Percentiles rank a stretch among this genome's conserved stretches.
phyloP scores from a whole-genome alignment of 108 stramenopile species.

The Nitzschia palea region DNA sequence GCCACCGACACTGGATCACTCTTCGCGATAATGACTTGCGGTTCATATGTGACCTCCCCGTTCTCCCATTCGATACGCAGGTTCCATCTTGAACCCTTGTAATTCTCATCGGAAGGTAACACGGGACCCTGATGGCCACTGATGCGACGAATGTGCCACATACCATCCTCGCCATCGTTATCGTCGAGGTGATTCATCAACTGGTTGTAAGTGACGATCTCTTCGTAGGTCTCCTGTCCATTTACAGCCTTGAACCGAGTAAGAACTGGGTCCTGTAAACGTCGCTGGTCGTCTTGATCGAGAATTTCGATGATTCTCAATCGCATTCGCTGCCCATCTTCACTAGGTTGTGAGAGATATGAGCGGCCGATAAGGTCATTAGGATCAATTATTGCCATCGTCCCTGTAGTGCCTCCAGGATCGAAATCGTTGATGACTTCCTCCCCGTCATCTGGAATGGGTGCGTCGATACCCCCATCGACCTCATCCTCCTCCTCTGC shows the following conservation, averaged over 20 bases:
- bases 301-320: neutral
- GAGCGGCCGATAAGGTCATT: slow-evolving; percentile 27
- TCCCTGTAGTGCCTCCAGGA: neutral
- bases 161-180: neutral
- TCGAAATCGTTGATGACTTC: neutral
- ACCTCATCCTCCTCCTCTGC: neutral
- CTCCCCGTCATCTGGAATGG: neutral
- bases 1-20: neutral
- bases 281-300: neutral
- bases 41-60: slow-evolving; percentile 28
- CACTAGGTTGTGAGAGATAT: neutral
- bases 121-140: slow-evolving; percentile 22
- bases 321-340: neutral
- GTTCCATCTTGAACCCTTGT: slow-evolving; percentile 19
- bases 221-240: slow-evolving; percentile 1
- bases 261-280: neutral
- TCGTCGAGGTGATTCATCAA: slow-evolving; percentile 7
- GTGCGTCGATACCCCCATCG: neutral
- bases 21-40: slow-evolving; percentile 14
- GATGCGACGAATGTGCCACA: slow-evolving; percentile 19
- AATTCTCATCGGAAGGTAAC: neutral
- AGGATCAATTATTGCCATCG: neutral
- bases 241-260: neutral
- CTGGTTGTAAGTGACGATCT: slow-evolving; percentile 19
- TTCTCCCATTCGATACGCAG: slow-evolving; percentile 38